phyloP scores from a whole-genome alignment of 495 filamentous ascomycete species.

The Penicillium verhagenii region DNA sequence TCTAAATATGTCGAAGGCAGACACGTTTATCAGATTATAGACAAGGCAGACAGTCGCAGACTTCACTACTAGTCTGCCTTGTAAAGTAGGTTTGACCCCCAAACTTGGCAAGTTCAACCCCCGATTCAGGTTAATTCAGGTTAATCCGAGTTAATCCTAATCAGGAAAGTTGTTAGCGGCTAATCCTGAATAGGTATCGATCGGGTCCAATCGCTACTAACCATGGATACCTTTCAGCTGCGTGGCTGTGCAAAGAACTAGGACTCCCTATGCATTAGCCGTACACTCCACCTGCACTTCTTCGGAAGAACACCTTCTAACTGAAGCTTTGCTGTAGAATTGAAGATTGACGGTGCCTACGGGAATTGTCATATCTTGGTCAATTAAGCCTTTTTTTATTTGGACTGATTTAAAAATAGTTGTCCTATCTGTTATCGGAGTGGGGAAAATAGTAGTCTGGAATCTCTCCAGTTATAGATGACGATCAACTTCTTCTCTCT shows the following conservation, averaged over 20 bases:
- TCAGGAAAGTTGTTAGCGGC: too few relatives aligned
- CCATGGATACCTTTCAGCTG: constrained; percentile 23
- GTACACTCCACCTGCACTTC: neutral
- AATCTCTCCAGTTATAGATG: neutral
- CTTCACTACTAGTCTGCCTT: too few relatives aligned
- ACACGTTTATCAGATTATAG: neutral
- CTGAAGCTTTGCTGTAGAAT: neutral
- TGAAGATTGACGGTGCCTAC: neutral
- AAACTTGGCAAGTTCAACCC: too few relatives aligned
- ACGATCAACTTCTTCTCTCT: too few relatives aligned
- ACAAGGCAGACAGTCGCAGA: too few relatives aligned
- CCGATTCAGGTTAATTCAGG: too few relatives aligned
- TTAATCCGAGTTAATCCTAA: too few relatives aligned
- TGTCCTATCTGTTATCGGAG: constrained; percentile 12
- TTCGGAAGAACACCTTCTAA: neutral
- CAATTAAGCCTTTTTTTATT: neutral
- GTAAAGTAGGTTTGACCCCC: too few relatives aligned
- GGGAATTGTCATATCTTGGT: neutral
- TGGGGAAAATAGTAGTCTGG: neutral
- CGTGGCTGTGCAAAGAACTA: constrained; percentile 34
- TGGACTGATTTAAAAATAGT: constrained; percentile 2
- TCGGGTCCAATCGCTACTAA: constrained; percentile 4
- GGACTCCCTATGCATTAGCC: neutral
- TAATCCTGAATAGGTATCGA: constrained; percentile 13
- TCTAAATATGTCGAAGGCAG: neutral